phyloP scores from a whole-genome alignment of 2,329 filamentous ascomycete genomes.

The Gaeumannomyces tritici region DNA sequence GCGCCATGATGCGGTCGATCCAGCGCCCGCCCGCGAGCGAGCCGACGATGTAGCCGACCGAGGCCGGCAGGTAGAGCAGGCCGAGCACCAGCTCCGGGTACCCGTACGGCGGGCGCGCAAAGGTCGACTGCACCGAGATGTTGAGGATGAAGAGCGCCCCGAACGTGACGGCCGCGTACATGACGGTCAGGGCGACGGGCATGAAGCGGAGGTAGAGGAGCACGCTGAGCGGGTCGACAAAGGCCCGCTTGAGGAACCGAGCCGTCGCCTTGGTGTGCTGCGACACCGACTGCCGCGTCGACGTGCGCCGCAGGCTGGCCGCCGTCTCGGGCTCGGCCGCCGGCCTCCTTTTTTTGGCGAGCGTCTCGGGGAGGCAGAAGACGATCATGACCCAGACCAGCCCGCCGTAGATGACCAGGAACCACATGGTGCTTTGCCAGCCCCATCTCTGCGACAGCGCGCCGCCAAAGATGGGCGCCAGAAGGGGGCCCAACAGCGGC shows the following conservation, averaged over 20 bases:
- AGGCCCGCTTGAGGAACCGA: conserved; percentile 44
- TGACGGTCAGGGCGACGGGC: conserved; percentile 63
- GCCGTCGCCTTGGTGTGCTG: conserved; percentile 44
- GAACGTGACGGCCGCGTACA: conserved; percentile 67
- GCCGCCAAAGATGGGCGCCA: conserved; percentile 71
- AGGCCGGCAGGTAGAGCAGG: conserved; percentile 67
- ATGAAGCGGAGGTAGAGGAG: conserved; percentile 65
- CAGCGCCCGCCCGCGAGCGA: conserved; percentile 64
- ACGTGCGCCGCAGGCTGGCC: conserved; percentile 34
- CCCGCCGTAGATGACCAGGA: conserved; percentile 60
- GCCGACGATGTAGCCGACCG: conserved; percentile 61
- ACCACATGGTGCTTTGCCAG: conserved; percentile 74
- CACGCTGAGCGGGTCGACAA: conserved; percentile 65
- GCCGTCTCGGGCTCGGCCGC: conserved; percentile 1
- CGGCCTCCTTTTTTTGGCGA: conserved; percentile 27
- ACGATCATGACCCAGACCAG: conserved; percentile 44
- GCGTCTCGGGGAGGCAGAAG: conserved; percentile 57
- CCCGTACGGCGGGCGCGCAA: conserved; percentile 56
- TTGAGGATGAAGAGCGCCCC: conserved; percentile 69
- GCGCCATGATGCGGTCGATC: conserved; percentile 74
- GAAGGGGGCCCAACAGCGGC: conserved; percentile 62
- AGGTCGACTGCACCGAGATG: conserved; percentile 64
- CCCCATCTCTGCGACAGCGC: conserved; percentile 57
- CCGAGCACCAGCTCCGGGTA: conserved; percentile 62
- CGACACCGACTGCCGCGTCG: conserved; percentile 49